phyloP scores from a whole-genome alignment of 768 basidiomycete species.

The Gloeopeniophorella convolvens region DNA sequence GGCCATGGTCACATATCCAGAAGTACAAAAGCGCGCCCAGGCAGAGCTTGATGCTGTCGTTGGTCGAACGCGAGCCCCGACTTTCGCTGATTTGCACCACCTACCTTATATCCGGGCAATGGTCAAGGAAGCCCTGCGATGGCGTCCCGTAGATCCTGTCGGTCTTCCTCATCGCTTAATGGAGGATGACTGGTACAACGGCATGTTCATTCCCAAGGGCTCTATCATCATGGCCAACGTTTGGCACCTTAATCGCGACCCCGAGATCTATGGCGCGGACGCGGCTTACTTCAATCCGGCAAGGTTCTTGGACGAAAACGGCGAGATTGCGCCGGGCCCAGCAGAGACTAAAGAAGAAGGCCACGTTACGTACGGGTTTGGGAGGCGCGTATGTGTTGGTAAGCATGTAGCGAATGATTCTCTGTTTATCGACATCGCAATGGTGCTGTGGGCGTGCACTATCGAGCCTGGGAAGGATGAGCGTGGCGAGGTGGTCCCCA shows the following conservation, averaged over 20 bases:
- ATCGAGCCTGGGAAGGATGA: conserved; percentile 7
- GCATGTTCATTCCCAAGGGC: conserved; percentile 30
- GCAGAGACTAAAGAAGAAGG: conserved; percentile 26
- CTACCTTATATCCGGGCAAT: conserved; percentile 17
- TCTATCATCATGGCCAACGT: conserved; percentile 29
- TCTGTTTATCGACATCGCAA: conserved; percentile 29
- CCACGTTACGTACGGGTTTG: conserved; percentile 25
- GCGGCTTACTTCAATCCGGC: conserved; percentile 21
- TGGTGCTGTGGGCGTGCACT: conserved; percentile 24
- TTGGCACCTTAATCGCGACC: conserved; percentile 24
- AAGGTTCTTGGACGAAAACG: conserved; percentile 23
- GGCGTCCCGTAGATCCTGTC: background rate
- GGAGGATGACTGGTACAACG: conserved; percentile 26
- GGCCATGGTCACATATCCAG: conserved; percentile 5
- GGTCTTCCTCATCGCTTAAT: conserved; percentile 20
- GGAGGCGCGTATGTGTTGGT: conserved; percentile 18
- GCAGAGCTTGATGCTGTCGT: conserved; percentile 10
- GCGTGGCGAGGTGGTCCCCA: background rate
- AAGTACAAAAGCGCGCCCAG: conserved; percentile 2
- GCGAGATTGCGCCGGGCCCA: conserved; percentile 12
- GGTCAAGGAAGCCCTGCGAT: conserved; percentile 15
- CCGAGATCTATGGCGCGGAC: conserved; percentile 23
- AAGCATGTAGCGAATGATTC: conserved; percentile 22
- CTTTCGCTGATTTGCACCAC: conserved; percentile 9
- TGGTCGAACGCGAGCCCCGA: conserved; percentile 6